These are phyloP conservation scores for Aspergillus incahuasiensis DNA, from an alignment of 495 filamentous ascomycete species.

Conservation along the genomic window DNA sequence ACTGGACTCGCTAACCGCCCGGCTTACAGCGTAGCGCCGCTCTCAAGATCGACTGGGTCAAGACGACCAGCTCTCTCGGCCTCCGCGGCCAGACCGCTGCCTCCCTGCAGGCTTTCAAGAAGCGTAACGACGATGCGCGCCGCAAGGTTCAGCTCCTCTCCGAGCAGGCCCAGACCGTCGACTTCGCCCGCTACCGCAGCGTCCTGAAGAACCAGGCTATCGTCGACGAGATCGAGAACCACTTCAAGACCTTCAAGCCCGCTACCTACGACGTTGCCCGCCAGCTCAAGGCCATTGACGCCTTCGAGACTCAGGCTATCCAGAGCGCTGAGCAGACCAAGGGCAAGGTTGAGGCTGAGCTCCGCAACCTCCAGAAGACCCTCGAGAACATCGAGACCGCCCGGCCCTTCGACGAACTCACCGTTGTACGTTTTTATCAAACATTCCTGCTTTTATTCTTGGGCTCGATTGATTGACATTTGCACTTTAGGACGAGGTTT, in stretches of 20 bases:
- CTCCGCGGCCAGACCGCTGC: conserved; percentile 90
- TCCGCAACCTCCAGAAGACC: conserved; percentile 87
- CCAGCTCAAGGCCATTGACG: conserved; percentile 96
- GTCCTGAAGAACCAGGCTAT: conserved; percentile 90
- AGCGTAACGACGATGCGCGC: conserved; percentile 98
- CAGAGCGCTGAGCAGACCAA: conserved; percentile 96
- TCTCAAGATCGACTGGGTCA: conserved; percentile 98
- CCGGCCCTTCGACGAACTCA: conserved; percentile 93
- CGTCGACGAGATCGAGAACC: conserved; percentile 93
- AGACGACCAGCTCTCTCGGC: conserved; percentile 84
- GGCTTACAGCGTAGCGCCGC: conserved; percentile 84
- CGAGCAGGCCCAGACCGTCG: conserved; percentile 74
- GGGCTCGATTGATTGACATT: conserved; percentile 16
- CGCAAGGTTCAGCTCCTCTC: conserved; percentile 78
- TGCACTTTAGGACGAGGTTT: conserved; percentile 81
- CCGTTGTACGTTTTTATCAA: conserved; percentile 71
- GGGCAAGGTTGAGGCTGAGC: conserved; percentile 86
- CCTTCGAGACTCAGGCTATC: conserved; percentile 93
- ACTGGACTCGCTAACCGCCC: conserved; percentile 27
- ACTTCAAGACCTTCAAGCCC: conserved; percentile 85
- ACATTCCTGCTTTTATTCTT: not conserved
- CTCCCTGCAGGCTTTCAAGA: conserved; percentile 93
- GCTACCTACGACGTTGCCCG: conserved; percentile 81
- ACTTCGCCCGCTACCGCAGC: conserved; percentile 90
- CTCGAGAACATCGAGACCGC: conserved; percentile 96